These are phyloP conservation scores for Rhizopus arrhizus DNA, from an alignment of 371 early-diverging fungal species.

Conservation along the genomic window DNA sequence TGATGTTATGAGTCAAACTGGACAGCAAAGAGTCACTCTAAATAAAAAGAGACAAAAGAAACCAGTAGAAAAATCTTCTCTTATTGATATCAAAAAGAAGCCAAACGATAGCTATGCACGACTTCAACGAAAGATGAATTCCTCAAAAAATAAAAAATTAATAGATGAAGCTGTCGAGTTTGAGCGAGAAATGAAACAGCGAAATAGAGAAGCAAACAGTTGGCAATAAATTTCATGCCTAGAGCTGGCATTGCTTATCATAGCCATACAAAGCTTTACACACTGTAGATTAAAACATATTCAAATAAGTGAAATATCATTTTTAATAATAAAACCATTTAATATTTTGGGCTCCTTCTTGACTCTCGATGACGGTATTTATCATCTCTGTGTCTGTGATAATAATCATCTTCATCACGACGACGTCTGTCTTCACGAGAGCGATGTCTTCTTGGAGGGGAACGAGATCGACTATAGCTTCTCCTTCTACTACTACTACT, in stretches of 20 bases:
- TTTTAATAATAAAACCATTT: too few species aligned
- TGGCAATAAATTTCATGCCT: constrained; percentile 7
- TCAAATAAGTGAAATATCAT: not conserved
- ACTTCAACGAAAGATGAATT: constrained; percentile 42
- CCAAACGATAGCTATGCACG: constrained; percentile 48
- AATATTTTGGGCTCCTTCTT: constrained; percentile 21
- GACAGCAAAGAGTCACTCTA: constrained; percentile 36
- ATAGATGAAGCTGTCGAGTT: constrained; percentile 42
- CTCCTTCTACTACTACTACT: constrained; percentile 16
- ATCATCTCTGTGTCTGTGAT: constrained; percentile 19
- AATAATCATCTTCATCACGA: constrained; percentile 8
- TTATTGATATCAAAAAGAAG: constrained; percentile 59
- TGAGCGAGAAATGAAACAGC: constrained; percentile 38
- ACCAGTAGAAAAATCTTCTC: constrained; percentile 23
- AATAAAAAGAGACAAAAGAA: constrained; percentile 23
- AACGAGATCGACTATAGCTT: constrained; percentile 29
- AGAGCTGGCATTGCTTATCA: too few species aligned
- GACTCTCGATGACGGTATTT: constrained; percentile 13
- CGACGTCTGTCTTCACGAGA: constrained; percentile 28
- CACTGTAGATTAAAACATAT: too few species aligned
- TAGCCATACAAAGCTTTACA: too few species aligned
- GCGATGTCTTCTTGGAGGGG: constrained; percentile 32
- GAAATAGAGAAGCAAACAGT: constrained; percentile 14
- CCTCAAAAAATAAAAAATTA: constrained; percentile 24
- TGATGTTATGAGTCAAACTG: constrained; percentile 55